Base-by-base conservation (phyloP, 192 early-diverging fungal genomes). In the Podochytrium sp. region DNA sequence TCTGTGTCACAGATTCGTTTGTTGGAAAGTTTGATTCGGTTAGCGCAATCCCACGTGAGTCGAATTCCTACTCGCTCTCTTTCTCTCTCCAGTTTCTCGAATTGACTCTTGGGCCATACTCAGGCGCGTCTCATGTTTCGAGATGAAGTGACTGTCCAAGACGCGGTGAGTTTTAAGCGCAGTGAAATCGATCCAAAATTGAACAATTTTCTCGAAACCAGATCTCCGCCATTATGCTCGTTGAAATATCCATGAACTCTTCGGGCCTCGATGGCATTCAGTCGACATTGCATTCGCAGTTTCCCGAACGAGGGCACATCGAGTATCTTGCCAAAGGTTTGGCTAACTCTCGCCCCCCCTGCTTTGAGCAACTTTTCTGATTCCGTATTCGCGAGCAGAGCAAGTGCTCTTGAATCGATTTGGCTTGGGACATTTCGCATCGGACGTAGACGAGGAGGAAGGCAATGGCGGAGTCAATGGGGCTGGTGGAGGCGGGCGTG, bases 181-280 rank as follows among this genome's bases (percentile, higher is more conserved):
- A n/a, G n/a, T 37, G 40, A 25, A 25, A 29, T 16, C 58, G n/a
- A 42, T 61, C 20, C 33, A 40, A 27, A 38, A 14, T 16, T 63
- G 1, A 14, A 18, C 1, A 38, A n/a, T n/a, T n/a, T n/a, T n/a
- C n/a, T n/a, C n/a, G n/a, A 7, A 38, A 56, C 6, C 14, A 77
- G 76, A 52, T 91, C 5, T 73, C 77, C 12, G 86, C 86, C 30
- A 76, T 90, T 12, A 77, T 85, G 34, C 51, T 91, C 59, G 89
- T 91, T 76, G 91, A 91, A 60, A 71, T 78, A 1, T 86, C 89
- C 0, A 86, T 88, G 66, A 84, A 89, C 39, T 78, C 81, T 0
- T 82, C 91, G 1, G 83, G 90, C 2, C 47, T 90, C 32, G 65
- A 88, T 1, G 80, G 80, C 1, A 39, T 77, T 16, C 74, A 79